These are phyloP conservation scores for Hyphodiscus hymeniophilus DNA, from an alignment of 495 filamentous ascomycete species.

Conservation along the genomic window DNA sequence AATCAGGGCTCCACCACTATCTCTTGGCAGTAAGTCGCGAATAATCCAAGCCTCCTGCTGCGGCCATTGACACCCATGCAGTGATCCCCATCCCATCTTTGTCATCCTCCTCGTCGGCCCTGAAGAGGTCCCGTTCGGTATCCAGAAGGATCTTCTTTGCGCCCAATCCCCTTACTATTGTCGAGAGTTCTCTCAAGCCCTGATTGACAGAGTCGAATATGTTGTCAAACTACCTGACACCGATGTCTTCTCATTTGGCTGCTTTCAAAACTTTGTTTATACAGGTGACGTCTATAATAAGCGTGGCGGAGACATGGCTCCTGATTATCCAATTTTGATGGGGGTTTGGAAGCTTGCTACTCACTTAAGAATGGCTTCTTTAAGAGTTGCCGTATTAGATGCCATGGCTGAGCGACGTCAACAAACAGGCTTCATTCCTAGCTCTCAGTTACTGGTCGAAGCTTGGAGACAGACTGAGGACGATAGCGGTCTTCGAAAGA, in stretches of 20 bases:
- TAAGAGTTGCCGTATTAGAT: conserved; percentile 41
- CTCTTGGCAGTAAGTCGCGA: conserved; percentile 20
- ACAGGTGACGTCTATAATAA: conserved; percentile 36
- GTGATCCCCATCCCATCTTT: conserved; percentile 43
- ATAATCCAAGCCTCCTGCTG: background rate
- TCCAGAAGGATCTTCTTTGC: conserved; percentile 46
- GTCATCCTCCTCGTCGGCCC: conserved; percentile 42
- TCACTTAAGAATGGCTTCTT: conserved; percentile 40
- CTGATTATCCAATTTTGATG: conserved; percentile 41
- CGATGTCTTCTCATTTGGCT: conserved; percentile 37
- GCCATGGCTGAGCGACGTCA: conserved; percentile 42
- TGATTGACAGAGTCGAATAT: conserved; percentile 30
- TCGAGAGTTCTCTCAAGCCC: conserved; percentile 31
- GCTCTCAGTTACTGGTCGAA: conserved; percentile 41
- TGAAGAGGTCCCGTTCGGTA: conserved; percentile 40
- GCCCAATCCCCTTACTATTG: conserved; percentile 39
- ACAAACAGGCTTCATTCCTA: conserved; percentile 38
- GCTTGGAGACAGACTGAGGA: conserved; percentile 48
- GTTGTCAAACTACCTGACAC: conserved; percentile 38
- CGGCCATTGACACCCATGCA: conserved; percentile 16
- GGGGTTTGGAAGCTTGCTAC: conserved; percentile 43
- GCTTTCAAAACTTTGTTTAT: conserved; percentile 43
- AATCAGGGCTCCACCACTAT: conserved; percentile 10
- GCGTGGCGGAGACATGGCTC: conserved; percentile 24
- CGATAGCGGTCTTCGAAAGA: conserved; percentile 42